These are phyloP conservation scores for Kuraishia molischiana DNA, from an alignment of 805 yeast species.

Conservation along the genomic window DNA sequence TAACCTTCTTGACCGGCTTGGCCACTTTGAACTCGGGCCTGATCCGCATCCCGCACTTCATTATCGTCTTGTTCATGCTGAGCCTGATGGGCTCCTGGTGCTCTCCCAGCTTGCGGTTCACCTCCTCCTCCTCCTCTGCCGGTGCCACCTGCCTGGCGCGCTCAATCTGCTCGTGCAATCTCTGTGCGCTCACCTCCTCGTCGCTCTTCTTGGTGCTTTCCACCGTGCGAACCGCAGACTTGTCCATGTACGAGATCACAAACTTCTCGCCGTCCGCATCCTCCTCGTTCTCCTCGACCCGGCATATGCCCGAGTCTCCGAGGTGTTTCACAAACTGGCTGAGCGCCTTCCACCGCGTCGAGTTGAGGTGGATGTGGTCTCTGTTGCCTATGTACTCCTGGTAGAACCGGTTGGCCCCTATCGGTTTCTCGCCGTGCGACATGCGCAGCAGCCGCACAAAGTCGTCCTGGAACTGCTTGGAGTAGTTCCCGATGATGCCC, in stretches of 20 bases:
- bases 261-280: slow-evolving; percentile 19
- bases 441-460: slow-evolving; percentile 54
- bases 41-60: slow-evolving; percentile 18
- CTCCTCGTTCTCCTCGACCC: slow-evolving; percentile 28
- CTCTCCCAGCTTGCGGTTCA: slow-evolving; percentile 2
- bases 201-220: slow-evolving; percentile 30
- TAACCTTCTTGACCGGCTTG: not conserved
- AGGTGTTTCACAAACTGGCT: slow-evolving; percentile 58
- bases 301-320: slow-evolving; percentile 44
- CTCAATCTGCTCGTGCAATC: slow-evolving; percentile 45
- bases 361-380: slow-evolving; percentile 83
- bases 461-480: slow-evolving; percentile 48
- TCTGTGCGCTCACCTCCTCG: slow-evolving; percentile 29
- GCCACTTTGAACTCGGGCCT: slow-evolving; percentile 9
- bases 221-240: slow-evolving; percentile 37
- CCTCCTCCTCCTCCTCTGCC: slow-evolving; percentile 1
- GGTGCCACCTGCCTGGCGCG: slow-evolving; percentile 6
- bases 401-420: slow-evolving; percentile 79
- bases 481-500: slow-evolving; percentile 40
- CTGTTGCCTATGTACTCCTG: slow-evolving; percentile 80
- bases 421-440: slow-evolving; percentile 72
- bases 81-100: slow-evolving; percentile 1
- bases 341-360: slow-evolving; percentile 72
- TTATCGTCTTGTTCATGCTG: slow-evolving; percentile 7
- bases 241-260: slow-evolving; percentile 41